Percentiles rank a stretch among this genome's conserved stretches.
Conservation (phyloP, 2,329 filamentous ascomycete species). For the Penicillium sp. region DNA sequence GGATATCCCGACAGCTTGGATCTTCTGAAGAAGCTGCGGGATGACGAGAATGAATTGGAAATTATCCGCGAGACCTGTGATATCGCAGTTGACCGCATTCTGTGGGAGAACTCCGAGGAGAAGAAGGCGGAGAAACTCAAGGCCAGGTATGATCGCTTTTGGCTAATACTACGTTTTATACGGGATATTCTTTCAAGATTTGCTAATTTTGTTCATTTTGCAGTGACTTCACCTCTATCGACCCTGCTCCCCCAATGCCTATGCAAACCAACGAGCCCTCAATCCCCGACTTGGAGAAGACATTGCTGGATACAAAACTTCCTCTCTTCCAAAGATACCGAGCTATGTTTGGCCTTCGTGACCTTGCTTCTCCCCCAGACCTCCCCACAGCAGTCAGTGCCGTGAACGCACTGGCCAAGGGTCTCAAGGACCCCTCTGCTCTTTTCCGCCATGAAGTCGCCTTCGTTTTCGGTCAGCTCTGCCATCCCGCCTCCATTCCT, state of each 20-base stretch:
- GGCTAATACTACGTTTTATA: not conserved
- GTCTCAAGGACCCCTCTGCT: conserved; percentile 81
- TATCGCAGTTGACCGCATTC: conserved; percentile 89
- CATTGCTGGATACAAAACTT: conserved; percentile 73
- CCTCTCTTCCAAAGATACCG: conserved; percentile 92
- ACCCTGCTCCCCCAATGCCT: conserved; percentile 87
- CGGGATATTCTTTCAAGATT: not conserved
- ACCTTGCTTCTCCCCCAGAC: conserved; percentile 90
- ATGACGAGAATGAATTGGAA: conserved; percentile 72
- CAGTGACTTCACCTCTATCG: conserved; percentile 93
- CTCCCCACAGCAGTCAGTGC: conserved; percentile 87
- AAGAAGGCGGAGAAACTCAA: conserved; percentile 74
- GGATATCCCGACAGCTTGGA: conserved; percentile 73
- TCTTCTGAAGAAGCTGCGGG: conserved; percentile 70
- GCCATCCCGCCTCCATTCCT: conserved; percentile 94
- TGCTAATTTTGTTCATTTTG: conserved; percentile 27
- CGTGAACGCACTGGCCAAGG: conserved; percentile 79
- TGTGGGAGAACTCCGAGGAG: conserved; percentile 82
- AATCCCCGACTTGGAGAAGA: conserved; percentile 73
- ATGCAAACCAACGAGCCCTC: conserved; percentile 62
- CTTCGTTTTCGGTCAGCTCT: conserved; percentile 95
- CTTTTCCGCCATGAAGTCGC: conserved; percentile 97
- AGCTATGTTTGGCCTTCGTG: conserved; percentile 96
- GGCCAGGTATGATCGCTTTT: conserved; percentile 63
- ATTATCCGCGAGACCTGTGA: conserved; percentile 95